Evolutionary conservation across 352 stramenopile genomes (phyloP), one percentile per base, ranked within the genome.

Genomic region (Globisporangium viniferum): DNA sequence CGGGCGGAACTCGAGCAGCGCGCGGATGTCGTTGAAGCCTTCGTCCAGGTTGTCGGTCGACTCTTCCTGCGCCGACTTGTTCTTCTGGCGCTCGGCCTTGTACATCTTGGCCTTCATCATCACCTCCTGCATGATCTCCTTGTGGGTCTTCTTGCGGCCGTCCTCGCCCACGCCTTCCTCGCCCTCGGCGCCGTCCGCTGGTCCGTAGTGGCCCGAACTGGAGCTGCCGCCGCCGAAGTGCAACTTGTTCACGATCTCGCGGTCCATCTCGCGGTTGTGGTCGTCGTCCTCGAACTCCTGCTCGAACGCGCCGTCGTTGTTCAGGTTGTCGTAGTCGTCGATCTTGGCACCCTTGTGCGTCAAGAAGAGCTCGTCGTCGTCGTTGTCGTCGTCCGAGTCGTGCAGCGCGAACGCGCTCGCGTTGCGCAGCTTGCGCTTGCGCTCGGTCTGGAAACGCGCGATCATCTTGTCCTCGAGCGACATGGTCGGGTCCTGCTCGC

Each of bases 401-500:
- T 90, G 76, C n/a, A 95, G 75, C 54, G 82, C 82, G 62, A 93
- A 95, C 29, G 80, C 73, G 33, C 79, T 78, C 20, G 83, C 79
- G 55, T 95, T 91, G 71, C 86, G 86, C 73, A 94, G 69, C 73
- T 93, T 91, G 69, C 84, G 83, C 79, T 96, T 96, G 66, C 89
- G 85, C 63, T 97, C 90, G 20, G 78, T 91, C 74, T 96, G 90
- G 76, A 97, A 97, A 55, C 91, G 88, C 29, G 86, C 79, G 73
- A 97, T 94, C 89, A 97, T 97, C 72, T 97, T 97, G 78, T 97
- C 91, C 66, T 97, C 91, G n/a, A 96, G 74, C 63, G 91, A 96
- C 73, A 97, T 80, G 12, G 73, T 83, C 24, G 87, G 74, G 66
- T 94, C 86, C 67, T 95, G 83, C 59, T 96, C 91, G 33, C 91